These are phyloP conservation scores for Beauveria medogensis DNA, from an alignment of 2,329 filamentous ascomycete genomes.

Conservation along the genomic window DNA sequence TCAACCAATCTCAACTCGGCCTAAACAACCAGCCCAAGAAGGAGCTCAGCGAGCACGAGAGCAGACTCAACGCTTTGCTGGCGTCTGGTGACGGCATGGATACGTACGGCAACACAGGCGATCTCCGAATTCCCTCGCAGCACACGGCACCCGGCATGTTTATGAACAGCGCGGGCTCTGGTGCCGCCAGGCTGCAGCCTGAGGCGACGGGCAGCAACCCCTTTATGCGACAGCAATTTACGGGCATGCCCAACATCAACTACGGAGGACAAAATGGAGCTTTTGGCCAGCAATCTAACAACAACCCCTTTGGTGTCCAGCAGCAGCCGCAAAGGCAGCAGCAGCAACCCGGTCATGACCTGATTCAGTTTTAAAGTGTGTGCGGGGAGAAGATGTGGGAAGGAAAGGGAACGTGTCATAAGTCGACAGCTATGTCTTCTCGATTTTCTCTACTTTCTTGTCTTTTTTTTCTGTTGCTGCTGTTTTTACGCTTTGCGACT, in stretches of 20 bases:
- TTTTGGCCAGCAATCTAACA: slow-evolving; percentile 38
- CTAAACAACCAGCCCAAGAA: slow-evolving; percentile 35
- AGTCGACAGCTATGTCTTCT: slow-evolving; percentile 8
- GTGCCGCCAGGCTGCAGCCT: slow-evolving; percentile 59
- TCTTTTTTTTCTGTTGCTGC: not conserved
- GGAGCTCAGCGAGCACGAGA: slow-evolving; percentile 55
- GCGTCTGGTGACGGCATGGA: slow-evolving; percentile 87
- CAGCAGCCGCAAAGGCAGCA: slow-evolving; percentile 38
- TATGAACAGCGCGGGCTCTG: slow-evolving; percentile 86
- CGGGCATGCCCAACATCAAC: slow-evolving; percentile 58
- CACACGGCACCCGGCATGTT: slow-evolving; percentile 95
- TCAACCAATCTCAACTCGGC: not conserved
- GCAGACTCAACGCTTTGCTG: slow-evolving; percentile 78
- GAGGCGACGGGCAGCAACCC: slow-evolving; percentile 81
- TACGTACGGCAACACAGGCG: slow-evolving; percentile 95
- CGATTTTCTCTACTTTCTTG: not conserved
- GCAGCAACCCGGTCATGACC: slow-evolving; percentile 44
- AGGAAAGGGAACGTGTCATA: not conserved
- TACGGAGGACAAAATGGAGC: slow-evolving; percentile 45
- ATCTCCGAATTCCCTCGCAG: slow-evolving; percentile 89
- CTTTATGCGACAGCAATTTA: slow-evolving; percentile 78
- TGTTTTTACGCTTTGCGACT: not conserved
- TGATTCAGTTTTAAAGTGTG: slow-evolving; percentile 57
- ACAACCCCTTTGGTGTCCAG: slow-evolving; percentile 51
- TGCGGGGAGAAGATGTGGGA: not conserved